Percentiles rank a stretch among this genome's conserved stretches.
Conservation (phyloP, 139 green algal genomes). For the Coelastrella sp. region DNA sequence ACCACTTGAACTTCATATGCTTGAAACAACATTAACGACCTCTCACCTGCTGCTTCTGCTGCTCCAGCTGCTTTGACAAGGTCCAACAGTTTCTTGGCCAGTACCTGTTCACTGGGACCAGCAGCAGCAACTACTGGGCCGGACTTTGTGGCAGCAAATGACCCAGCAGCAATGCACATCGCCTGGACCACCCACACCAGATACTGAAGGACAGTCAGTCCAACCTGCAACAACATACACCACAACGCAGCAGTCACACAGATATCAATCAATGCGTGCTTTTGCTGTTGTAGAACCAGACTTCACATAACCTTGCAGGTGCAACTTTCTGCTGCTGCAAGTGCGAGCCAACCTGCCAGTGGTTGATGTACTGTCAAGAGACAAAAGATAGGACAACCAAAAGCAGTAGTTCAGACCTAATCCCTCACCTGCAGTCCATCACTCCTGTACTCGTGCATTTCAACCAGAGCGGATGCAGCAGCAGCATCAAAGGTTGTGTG, state of each 20-base stretch:
- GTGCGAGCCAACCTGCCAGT: no score
- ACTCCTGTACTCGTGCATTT: constrained; percentile 58
- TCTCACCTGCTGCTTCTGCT: constrained; percentile 41
- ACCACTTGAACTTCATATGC: no score
- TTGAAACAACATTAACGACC: background rate
- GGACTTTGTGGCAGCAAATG: background rate
- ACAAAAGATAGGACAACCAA: no score
- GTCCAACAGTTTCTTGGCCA: constrained; percentile 50
- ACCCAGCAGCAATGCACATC: background rate
- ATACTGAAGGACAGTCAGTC: constrained; percentile 57
- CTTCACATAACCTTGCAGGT: no score
- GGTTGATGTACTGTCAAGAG: no score
- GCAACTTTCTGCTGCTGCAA: no score
- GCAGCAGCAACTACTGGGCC: background rate
- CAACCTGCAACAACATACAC: constrained; percentile 39
- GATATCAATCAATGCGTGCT: no score
- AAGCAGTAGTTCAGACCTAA: no score
- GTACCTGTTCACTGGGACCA: constrained; percentile 31
- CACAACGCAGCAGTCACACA: background rate
- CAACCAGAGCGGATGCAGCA: constrained; percentile 61
- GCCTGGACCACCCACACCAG: constrained; percentile 44
- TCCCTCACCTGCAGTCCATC: constrained; percentile 39
- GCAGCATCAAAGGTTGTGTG: constrained; percentile 62
- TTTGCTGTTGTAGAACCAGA: no score
- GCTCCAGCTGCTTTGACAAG: constrained; percentile 44